phyloP scores from a whole-genome alignment of 2,329 filamentous ascomycete species.

The Colletotrichum sp. region DNA sequence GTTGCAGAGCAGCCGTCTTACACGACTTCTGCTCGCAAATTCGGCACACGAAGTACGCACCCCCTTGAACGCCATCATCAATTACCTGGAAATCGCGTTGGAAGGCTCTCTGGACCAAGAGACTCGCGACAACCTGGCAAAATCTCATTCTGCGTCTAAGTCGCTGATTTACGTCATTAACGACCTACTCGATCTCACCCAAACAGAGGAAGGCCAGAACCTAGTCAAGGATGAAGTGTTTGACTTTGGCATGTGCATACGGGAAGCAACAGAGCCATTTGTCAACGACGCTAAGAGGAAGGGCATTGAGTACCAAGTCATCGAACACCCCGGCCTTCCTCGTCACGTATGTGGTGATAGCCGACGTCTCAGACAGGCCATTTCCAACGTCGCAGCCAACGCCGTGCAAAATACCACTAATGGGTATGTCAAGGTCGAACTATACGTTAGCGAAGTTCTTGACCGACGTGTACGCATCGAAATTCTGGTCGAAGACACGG shows the following conservation, averaged over 20 bases:
- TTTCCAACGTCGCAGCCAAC: conserved; percentile 85
- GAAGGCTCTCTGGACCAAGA: conserved; percentile 82
- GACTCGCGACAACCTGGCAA: conserved; percentile 82
- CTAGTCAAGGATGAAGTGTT: conserved; percentile 84
- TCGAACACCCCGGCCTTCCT: conserved; percentile 73
- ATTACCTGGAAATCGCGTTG: conserved; percentile 89
- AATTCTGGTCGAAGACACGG: conserved; percentile 78
- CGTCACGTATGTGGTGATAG: conserved; percentile 78
- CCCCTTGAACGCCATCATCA: conserved; percentile 91
- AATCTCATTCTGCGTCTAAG: conserved; percentile 89
- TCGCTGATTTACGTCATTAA: conserved; percentile 95
- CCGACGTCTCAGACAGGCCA: conserved; percentile 78
- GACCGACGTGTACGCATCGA: conserved; percentile 70
- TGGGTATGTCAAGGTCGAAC: conserved; percentile 74
- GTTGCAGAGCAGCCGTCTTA: conserved; percentile 81
- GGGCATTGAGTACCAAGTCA: conserved; percentile 71
- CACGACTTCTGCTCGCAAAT: conserved; percentile 79
- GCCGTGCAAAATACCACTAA: conserved; percentile 77
- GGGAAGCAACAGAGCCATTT: conserved; percentile 81
- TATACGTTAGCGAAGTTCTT: conserved; percentile 63
- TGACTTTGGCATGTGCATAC: conserved; percentile 71
- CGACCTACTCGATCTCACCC: conserved; percentile 86
- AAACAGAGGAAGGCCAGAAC: conserved; percentile 81
- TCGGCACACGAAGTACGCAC: conserved; percentile 93
- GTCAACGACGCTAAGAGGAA: conserved; percentile 77